A percentile compares a stretch with the other conserved stretches of the same genome.
Evolutionary conservation across 2,329 filamentous ascomycete species (phyloP).

Genomic region (Verticillium isaacii): DNA sequence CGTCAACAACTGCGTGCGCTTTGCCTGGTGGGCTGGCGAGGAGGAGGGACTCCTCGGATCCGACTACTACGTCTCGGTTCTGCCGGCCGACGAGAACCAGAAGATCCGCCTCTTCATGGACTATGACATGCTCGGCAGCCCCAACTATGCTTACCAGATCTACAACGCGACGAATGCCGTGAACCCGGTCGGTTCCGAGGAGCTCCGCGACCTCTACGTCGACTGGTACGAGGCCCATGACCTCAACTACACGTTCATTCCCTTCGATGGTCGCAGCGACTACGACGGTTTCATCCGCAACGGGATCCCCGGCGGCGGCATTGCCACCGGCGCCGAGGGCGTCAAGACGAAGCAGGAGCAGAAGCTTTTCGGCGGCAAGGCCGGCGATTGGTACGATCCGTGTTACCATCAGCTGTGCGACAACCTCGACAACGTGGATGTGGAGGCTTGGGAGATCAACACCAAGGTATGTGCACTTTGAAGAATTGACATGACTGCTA

Average conservation of each 20-base stretch:
- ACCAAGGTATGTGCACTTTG: slow-evolving; percentile 41
- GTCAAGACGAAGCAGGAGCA: slow-evolving; percentile 67
- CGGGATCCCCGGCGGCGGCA: slow-evolving; percentile 69
- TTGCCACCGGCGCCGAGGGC: slow-evolving; percentile 74
- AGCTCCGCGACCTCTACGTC: slow-evolving; percentile 64
- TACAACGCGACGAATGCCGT: slow-evolving; percentile 68
- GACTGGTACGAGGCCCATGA: slow-evolving; percentile 60
- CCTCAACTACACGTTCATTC: slow-evolving; percentile 64
- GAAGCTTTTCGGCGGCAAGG: slow-evolving; percentile 65
- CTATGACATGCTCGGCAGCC: slow-evolving; percentile 66
- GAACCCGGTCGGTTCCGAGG: slow-evolving; percentile 66
- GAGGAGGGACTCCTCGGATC: slow-evolving; percentile 63
- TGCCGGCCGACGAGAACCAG: slow-evolving; percentile 52
- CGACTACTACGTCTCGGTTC: slow-evolving; percentile 53
- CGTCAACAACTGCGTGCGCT: slow-evolving; percentile 62
- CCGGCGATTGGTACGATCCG: slow-evolving; percentile 54
- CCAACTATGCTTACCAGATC: slow-evolving; percentile 63
- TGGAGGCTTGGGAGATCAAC: slow-evolving; percentile 57
- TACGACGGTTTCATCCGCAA: slow-evolving; percentile 72
- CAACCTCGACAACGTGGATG: slow-evolving; percentile 51
- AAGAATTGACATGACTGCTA: neutral
- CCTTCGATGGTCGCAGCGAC: slow-evolving; percentile 75
- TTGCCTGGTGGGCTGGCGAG: slow-evolving; percentile 65
- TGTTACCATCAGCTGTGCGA: slow-evolving; percentile 62
- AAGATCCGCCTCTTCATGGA: slow-evolving; percentile 65